Conservation (phyloP, 768 basidiomycete genomes). For the Terana coerulea region DNA sequence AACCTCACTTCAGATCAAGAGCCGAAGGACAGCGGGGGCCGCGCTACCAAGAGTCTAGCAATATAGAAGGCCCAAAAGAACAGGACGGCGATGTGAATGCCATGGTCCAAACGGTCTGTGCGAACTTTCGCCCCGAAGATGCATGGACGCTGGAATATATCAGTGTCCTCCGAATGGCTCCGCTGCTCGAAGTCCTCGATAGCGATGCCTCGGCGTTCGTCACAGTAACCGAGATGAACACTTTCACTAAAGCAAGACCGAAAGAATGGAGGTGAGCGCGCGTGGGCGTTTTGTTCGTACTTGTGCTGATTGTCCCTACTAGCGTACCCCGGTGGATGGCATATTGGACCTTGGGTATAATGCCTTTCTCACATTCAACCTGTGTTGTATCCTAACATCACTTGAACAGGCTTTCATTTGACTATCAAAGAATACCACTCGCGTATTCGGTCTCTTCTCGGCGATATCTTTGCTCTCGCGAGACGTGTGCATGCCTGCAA, state of each 20-base stretch:
- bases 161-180: slow-evolving; percentile 12
- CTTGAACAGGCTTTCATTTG: slow-evolving; percentile 13
- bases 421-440: slow-evolving; percentile 14
- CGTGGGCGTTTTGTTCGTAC: background rate
- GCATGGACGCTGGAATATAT: slow-evolving; percentile 23
- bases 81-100: too few species aligned
- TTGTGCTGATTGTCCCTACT: background rate
- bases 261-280: slow-evolving; percentile 16
- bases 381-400: background rate
- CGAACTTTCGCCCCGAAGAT: slow-evolving; percentile 12
- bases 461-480: slow-evolving; percentile 3
- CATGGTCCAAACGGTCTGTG: too few species aligned
- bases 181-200: slow-evolving; percentile 20
- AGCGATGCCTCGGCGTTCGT: slow-evolving; percentile 19
- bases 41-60: too few species aligned
- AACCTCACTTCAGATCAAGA: too few species aligned
- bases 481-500: background rate
- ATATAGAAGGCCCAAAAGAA: too few species aligned
- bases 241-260: slow-evolving; percentile 18
- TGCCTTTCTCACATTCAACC: background rate
- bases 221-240: slow-evolving; percentile 20
- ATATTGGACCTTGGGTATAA: slow-evolving; percentile 18
- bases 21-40: too few species aligned
- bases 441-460: slow-evolving; percentile 10
- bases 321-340: slow-evolving; percentile 18